phyloP scores from a whole-genome alignment of 805 yeast genomes.

The Yamadazyma sp. region DNA sequence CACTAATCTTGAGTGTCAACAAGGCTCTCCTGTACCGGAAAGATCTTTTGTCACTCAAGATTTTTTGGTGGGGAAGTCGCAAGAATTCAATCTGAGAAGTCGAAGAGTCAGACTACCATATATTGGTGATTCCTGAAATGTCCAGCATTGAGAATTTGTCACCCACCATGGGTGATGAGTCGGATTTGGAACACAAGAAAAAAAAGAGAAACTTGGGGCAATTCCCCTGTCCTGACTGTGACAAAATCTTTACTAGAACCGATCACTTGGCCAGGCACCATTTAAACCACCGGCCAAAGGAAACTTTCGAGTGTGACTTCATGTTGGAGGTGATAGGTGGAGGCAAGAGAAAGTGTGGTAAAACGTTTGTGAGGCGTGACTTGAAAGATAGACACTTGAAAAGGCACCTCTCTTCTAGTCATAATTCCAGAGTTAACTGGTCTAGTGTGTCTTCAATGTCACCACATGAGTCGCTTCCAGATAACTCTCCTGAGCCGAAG shows the following conservation, averaged over 20 bases:
- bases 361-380: constrained; percentile 64
- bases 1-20: no score
- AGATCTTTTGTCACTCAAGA: no score
- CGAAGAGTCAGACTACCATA: background rate
- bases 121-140: constrained; percentile 4
- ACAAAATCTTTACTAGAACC: constrained; percentile 55
- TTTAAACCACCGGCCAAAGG: constrained; percentile 55
- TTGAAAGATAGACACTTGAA: constrained; percentile 42
- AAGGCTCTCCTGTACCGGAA: no score
- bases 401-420: constrained; percentile 23
- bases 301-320: constrained; percentile 57
- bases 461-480: constrained; percentile 4
- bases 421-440: constrained; percentile 15
- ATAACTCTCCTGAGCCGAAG: constrained; percentile 1
- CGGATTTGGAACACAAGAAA: constrained; percentile 5
- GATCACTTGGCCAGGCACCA: constrained; percentile 67
- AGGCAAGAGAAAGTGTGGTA: constrained; percentile 47
- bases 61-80: constrained; percentile 9
- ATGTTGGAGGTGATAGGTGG: constrained; percentile 41
- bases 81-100: background rate
- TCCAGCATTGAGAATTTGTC: constrained; percentile 9
- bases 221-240: constrained; percentile 45
- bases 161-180: background rate
- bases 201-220: constrained; percentile 25
- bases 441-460: constrained; percentile 11